Base-by-base conservation (phyloP, 2,329 filamentous ascomycete species). In the Pseudocercospora vitis region DNA sequence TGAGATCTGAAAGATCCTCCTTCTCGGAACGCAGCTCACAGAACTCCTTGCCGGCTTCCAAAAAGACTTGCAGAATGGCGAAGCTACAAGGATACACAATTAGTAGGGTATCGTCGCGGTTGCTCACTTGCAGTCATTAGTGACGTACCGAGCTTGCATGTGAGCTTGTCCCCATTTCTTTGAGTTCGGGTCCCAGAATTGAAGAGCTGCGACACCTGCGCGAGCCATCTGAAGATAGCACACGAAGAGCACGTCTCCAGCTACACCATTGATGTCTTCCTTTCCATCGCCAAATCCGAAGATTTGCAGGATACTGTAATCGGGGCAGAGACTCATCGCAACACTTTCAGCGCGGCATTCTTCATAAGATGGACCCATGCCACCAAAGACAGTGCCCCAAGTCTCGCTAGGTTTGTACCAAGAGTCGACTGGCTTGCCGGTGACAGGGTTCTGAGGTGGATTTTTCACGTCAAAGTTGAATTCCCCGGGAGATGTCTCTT, bases 321-420 rank as follows among this genome's bases (percentile, higher is more conserved):
- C 91, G 72, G 91, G 95, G 67, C 86, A 84, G 3, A 97, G 78
- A 35, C 85, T 86, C 91, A 96, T 96, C 48, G 91, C 92, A 8
- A 96, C 91, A 65, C 91, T 88, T 71, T 97, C 92, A 3, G 92
- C 92, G 51, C 92, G 85, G 71, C 92, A 97, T 73, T 97, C 92
- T 73, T 97, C 92, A 67, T 96, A 96, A 12, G 86, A 89, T 3
- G 87, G 89, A 31, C 91, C 90, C 59, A 95, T 83, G 56, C 88
- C 59, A 21, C 91, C 91, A 67, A 97, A 97, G 0, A 96, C 89
- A 4, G 86, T 90, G 52, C 89, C 88, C 91, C 91, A 97, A 0
- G 92, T 97, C 73, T 96, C 89, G 2, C 91, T 91, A 2, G 90
- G 90, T 73, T 94, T 95, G 77, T 97, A 97, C 85, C 88, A 96